These are phyloP conservation scores for Uronychia setigera DNA, from an alignment of 73 alveolate species.

Conservation along the genomic window DNA sequence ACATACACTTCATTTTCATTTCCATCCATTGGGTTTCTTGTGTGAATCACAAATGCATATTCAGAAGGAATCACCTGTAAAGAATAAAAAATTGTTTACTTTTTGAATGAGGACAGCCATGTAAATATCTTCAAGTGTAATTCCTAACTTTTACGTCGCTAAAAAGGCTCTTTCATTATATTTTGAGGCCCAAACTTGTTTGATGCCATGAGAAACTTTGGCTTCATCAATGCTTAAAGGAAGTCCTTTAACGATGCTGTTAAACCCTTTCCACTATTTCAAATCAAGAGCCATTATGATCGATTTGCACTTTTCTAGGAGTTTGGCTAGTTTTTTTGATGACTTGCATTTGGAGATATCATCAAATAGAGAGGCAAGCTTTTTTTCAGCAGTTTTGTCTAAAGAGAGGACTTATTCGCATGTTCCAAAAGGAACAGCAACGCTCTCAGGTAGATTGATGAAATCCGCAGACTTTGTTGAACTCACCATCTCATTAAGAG, in stretches of 20 bases:
- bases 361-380: background rate
- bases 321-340: background rate
- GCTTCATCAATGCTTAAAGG: background rate
- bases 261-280: background rate
- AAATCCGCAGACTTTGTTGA: constrained; percentile 45
- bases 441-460: constrained; percentile 77
- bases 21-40: constrained; percentile 88
- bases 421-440: constrained; percentile 70
- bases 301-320: background rate
- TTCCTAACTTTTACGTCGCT: constrained; percentile 88
- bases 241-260: background rate
- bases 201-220: constrained; percentile 19
- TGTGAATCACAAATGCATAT: constrained; percentile 94
- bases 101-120: constrained; percentile 92
- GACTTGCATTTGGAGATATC: background rate
- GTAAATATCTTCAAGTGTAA: constrained; percentile 70
- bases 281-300: background rate
- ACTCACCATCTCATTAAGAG: constrained; percentile 34
- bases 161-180: constrained; percentile 92
- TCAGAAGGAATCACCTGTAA: constrained; percentile 81
- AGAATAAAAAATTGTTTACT: background rate
- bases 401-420: background rate
- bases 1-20: constrained; percentile 79
- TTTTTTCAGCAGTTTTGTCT: background rate
- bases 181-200: constrained; percentile 94